These are phyloP conservation scores for Chimonanthus salicifolius DNA, from an alignment of 164 flowering plant species.

Conservation along the genomic window DNA sequence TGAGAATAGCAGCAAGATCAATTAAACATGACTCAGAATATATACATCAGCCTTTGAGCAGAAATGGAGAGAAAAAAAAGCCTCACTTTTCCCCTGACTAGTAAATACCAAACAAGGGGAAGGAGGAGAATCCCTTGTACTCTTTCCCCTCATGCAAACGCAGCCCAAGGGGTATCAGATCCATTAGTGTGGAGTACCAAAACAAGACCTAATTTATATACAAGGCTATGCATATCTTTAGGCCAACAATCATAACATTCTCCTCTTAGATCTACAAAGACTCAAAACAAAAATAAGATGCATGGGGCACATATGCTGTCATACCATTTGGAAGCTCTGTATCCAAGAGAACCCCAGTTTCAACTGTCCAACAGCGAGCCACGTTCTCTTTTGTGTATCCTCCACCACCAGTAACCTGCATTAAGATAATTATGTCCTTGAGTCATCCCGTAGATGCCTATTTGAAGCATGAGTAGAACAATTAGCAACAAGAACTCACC, in stretches of 20 bases:
- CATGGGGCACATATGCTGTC: background rate
- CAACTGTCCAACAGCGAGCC: constrained; percentile 97
- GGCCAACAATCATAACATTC: background rate
- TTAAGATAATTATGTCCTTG: background rate
- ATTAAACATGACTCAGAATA: no score
- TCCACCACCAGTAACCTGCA: constrained; percentile 98
- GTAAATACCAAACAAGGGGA: no score
- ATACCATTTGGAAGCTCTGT: constrained; percentile 89
- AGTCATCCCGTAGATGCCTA: background rate
- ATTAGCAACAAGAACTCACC: constrained; percentile 40
- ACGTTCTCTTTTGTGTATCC: constrained; percentile 98
- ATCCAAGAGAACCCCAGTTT: constrained; percentile 90
- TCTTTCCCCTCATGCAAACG: no score
- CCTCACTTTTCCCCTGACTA: no score
- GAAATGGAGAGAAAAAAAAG: no score
- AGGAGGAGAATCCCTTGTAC: no score
- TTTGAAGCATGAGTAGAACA: background rate
- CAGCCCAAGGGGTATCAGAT: no score
- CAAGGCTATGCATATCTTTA: background rate
- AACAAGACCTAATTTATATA: no score
- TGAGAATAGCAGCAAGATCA: no score
- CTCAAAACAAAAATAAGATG: no score
- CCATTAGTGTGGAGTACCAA: no score
- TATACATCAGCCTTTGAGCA: no score
- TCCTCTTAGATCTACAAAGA: background rate